Evolutionary conservation across 1,284 basidiomycete species (phyloP), one percentile per base, ranked within the genome.

Genomic region (Coriolopsis trogii): DNA sequence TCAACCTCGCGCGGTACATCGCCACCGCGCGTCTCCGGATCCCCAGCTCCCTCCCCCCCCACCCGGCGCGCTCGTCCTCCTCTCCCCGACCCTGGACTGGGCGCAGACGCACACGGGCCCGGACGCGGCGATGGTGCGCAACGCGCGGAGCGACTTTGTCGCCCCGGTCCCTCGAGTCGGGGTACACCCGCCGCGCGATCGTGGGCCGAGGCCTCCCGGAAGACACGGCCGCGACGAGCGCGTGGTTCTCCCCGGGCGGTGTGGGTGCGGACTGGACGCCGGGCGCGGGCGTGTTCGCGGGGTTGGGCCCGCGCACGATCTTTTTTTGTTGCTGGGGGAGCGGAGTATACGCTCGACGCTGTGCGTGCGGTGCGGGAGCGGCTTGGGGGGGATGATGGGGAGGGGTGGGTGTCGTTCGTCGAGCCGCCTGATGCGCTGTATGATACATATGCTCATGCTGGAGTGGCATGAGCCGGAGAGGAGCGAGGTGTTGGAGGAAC

Each of bases 1-100:
- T n/a, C n/a, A n/a, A n/a, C n/a, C 69, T 83, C 24, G 72, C 69
- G 5, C 75, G 78, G 10, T 83, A 81, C 55, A 57, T 72, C 34
- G 33, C 59, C n/a, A 62, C 68, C 25, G 13, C 31, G 31, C 31
- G 31, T 16, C 16, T 6, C 57, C 63, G 40, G 52, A 60, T 3
- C 60, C 80, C 7, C 74, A 77, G n/a, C n/a, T 21, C 9, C 44
- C 51, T 15, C 62, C 62, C 16, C 68, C 73, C 29, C 81, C 85
- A 4, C 41, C 46, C 13, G 57, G 45, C 6, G 25, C 63, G n/a
- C n/a, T n/a, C 23, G 29, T 87, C 16, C 71, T 82, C 3, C 68
- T 81, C 50, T 84, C 83, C 1, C 84, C 84, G 0, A 84, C 81
- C 81, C 63, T 64, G 21, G 85, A 89, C 61, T 59, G 84, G 3